Percentiles rank a stretch among this genome's conserved stretches.
These are phyloP conservation scores for Aspergillus egyptiacus DNA, from an alignment of 495 filamentous ascomycete species.

Conservation along the genomic window DNA sequence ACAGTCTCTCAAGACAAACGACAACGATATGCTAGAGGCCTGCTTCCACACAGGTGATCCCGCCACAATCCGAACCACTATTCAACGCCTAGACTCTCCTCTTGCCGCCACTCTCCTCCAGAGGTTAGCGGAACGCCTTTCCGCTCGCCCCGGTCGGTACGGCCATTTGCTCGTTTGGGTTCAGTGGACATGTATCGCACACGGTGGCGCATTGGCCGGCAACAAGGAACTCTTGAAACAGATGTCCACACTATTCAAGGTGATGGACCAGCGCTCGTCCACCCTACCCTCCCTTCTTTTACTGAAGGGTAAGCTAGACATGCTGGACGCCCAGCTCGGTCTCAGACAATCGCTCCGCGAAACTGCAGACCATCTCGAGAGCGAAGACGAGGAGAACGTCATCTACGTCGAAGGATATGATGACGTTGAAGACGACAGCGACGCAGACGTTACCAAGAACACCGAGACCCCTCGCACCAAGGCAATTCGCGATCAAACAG, in stretches of 20 bases:
- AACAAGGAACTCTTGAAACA: slow-evolving; percentile 72
- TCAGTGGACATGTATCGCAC: slow-evolving; percentile 90
- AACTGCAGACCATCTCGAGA: slow-evolving; percentile 45
- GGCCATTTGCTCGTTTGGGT: slow-evolving; percentile 93
- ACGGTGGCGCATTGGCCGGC: slow-evolving; percentile 83
- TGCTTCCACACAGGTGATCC: slow-evolving; percentile 76
- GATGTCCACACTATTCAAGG: slow-evolving; percentile 69
- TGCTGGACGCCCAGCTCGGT: slow-evolving; percentile 81
- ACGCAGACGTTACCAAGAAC: slow-evolving; percentile 27
- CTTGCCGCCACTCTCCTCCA: slow-evolving; percentile 72
- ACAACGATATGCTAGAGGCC: slow-evolving; percentile 78
- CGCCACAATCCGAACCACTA: slow-evolving; percentile 72
- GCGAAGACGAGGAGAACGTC: slow-evolving; percentile 68
- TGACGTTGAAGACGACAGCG: slow-evolving; percentile 43
- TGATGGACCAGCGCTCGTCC: slow-evolving; percentile 77
- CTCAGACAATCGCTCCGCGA: slow-evolving; percentile 58
- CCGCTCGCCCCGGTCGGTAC: slow-evolving; percentile 80
- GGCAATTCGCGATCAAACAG: slow-evolving; percentile 37
- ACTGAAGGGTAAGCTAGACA: slow-evolving; percentile 89
- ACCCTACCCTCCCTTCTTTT: slow-evolving; percentile 75
- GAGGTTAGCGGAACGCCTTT: slow-evolving; percentile 79
- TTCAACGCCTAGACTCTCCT: slow-evolving; percentile 80
- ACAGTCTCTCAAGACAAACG: slow-evolving; percentile 88
- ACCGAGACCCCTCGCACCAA: slow-evolving; percentile 32
- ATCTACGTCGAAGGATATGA: slow-evolving; percentile 83